phyloP scores from a whole-genome alignment of 352 stramenopile genomes.

The Phytopythium montanum region DNA sequence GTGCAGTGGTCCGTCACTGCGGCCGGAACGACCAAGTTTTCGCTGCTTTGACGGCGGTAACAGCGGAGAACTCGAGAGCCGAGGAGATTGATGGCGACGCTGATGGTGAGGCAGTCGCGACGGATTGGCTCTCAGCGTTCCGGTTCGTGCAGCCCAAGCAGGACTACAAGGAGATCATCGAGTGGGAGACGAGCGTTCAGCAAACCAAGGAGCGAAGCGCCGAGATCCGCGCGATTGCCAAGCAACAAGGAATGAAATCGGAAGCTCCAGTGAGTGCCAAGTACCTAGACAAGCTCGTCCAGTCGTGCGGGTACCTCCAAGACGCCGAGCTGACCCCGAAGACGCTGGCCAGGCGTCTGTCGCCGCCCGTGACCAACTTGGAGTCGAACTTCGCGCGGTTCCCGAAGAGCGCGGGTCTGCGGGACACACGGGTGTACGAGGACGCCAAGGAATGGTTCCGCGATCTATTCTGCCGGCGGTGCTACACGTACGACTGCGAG shows the following conservation, averaged over 20 bases:
- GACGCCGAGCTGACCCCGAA: constrained; percentile 7
- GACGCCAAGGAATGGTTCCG: constrained; percentile 74
- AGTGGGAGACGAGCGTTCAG: background rate
- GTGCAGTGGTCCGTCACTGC: constrained; percentile 43
- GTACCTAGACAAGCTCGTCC: constrained; percentile 11
- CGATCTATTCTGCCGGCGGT: constrained; percentile 87
- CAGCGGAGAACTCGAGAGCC: background rate
- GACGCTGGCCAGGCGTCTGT: constrained; percentile 25
- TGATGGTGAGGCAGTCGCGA: constrained; percentile 22
- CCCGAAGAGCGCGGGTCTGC: constrained; percentile 30
- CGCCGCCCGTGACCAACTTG: constrained; percentile 47
- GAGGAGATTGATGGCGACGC: constrained; percentile 1
- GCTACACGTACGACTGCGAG: constrained; percentile 90
- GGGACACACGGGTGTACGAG: constrained; percentile 38
- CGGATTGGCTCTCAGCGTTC: background rate
- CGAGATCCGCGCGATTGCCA: background rate
- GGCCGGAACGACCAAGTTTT: constrained; percentile 45
- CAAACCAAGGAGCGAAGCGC: background rate
- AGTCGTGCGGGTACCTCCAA: constrained; percentile 33
- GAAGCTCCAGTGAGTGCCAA: background rate
- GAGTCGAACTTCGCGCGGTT: constrained; percentile 45
- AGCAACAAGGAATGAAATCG: background rate
- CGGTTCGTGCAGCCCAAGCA: constrained; percentile 18
- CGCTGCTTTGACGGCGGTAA: constrained; percentile 19
- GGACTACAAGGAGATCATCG: constrained; percentile 17